Evolutionary conservation across 768 basidiomycete genomes (phyloP).

Genomic region (Termitomyces sp.): DNA sequence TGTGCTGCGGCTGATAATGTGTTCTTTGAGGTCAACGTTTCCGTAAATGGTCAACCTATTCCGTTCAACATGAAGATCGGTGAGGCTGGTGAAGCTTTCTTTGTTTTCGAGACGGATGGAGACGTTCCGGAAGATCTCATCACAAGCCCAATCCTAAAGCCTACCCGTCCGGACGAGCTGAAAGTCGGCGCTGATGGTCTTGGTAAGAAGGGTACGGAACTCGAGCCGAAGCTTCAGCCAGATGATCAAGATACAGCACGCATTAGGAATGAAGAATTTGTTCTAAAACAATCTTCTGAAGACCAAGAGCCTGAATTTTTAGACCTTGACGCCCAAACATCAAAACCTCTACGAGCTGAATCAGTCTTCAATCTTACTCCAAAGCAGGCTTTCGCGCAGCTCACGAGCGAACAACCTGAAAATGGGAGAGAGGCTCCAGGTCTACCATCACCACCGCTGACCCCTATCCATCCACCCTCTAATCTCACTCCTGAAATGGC

Average conservation of each 20-base stretch:
- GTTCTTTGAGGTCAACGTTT: constrained; percentile 71
- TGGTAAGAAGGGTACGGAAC: constrained; percentile 30
- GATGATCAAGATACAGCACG: constrained; percentile 4
- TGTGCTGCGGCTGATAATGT: not conserved
- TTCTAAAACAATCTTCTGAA: constrained; percentile 11
- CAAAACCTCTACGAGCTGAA: constrained; percentile 15
- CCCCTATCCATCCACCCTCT: constrained; percentile 14
- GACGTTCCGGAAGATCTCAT: constrained; percentile 92
- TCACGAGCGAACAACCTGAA: constrained; percentile 22
- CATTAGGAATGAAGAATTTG: constrained; percentile 6
- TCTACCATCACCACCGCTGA: constrained; percentile 27
- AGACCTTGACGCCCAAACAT: constrained; percentile 62
- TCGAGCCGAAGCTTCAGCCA: constrained; percentile 14
- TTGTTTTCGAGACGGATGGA: constrained; percentile 94
- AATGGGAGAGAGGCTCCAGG: constrained; percentile 20
- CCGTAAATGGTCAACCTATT: constrained; percentile 79
- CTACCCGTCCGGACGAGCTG: constrained; percentile 43
- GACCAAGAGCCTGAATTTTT: constrained; percentile 73
- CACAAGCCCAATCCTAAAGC: constrained; percentile 84
- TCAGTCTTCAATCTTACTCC: constrained; percentile 25
- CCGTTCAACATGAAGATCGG: constrained; percentile 99
- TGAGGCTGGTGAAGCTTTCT: constrained; percentile 98
- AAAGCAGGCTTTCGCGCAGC: constrained; percentile 23
- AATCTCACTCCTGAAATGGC: constrained; percentile 26
- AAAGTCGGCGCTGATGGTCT: constrained; percentile 31